A percentile compares a stretch with the other conserved stretches of the same genome.
These are phyloP conservation scores for Stromatinia cepivora DNA, from an alignment of 2,329 filamentous ascomycete species.

Conservation along the genomic window DNA sequence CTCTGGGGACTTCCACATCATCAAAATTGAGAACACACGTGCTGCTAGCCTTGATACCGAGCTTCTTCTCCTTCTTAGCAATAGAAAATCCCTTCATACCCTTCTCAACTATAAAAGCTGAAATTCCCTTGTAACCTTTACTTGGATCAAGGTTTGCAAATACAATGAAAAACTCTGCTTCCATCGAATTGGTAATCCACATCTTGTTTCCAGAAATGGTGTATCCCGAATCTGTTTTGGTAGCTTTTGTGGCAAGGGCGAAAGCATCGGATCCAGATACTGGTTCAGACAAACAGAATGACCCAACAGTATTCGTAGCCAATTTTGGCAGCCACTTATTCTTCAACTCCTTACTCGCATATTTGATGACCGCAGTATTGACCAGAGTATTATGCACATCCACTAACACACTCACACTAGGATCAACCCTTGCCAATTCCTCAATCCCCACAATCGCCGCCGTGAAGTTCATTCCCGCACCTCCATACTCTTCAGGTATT, in stretches of 20 bases:
- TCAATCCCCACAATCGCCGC: conserved; percentile 94
- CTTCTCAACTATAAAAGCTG: conserved; percentile 94
- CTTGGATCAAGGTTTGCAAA: conserved; percentile 92
- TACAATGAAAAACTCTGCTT: conserved; percentile 93
- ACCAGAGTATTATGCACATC: conserved; percentile 98
- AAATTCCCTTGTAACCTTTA: conserved; percentile 96
- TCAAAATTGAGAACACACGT: conserved; percentile 98
- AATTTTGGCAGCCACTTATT: conserved; percentile 87
- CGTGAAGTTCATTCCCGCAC: conserved; percentile 98
- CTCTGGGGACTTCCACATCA: conserved; percentile 86
- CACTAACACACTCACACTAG: conserved; percentile 89
- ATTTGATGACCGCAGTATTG: conserved; percentile 89
- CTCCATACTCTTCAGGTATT: conserved; percentile 95
- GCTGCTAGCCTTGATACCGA: conserved; percentile 92
- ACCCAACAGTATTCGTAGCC: conserved; percentile 85
- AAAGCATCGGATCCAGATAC: conserved; percentile 95
- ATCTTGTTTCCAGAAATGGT: conserved; percentile 92
- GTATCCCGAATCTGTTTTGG: conserved; percentile 80
- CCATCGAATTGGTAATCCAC: conserved; percentile 99
- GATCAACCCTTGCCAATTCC: conserved; percentile 90
- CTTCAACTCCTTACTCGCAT: conserved; percentile 73
- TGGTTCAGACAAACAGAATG: conserved; percentile 91
- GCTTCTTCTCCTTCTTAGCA: conserved; percentile 99
- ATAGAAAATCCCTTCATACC: conserved; percentile 85
- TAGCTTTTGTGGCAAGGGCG: conserved; percentile 87